Base-by-base conservation (phyloP, 495 filamentous ascomycete species). In the Aspergillus nanangensis region DNA sequence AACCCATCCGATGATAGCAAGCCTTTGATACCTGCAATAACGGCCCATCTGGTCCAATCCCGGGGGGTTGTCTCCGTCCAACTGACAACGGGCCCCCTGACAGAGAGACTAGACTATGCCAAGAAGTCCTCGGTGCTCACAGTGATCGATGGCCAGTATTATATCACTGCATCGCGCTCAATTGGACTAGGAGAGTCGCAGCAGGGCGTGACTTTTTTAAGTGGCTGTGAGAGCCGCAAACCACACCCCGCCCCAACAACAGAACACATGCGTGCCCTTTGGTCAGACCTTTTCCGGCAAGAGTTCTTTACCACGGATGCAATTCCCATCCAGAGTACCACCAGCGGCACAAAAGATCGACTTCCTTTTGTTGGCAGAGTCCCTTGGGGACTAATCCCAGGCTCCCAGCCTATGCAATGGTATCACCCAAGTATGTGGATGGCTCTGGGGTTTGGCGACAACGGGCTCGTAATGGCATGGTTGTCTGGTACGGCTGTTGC, bases 51-150 rank as follows among this genome's bases (percentile, higher is more conserved):
- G 11, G 53, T 77, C 18, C 69, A 75, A 1, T 41, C 66, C 0
- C 65, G 72, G 7, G 76, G 70, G 0, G 69, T 74, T 32, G 78
- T 78, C 74, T 62, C 65, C 1, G 60, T 59, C 4, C 70, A 77
- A 53, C 44, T 40, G 4, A 58, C 69, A 2, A 42, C 47, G 18
- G 8, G 27, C 4, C 23, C 29, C 3, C n/a, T n/a, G n/a, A n/a
- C n/a, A n/a, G n/a, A n/a, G n/a, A n/a, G n/a, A n/a, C n/a, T n/a
- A n/a, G n/a, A n/a, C n/a, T n/a, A n/a, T n/a, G n/a, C n/a, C n/a
- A n/a, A n/a, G n/a, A n/a, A n/a, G n/a, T 63, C 60, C 19, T 33
- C 45, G 0, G 18, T 21, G 1, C 8, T 52, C 3, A 57, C 53
- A 2, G 41, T 77, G 11, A 40, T 57, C 1, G 63, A 62, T 41